Evolutionary conservation across 805 yeast genomes (phyloP).

Genomic region (Starmerella vitae): DNA sequence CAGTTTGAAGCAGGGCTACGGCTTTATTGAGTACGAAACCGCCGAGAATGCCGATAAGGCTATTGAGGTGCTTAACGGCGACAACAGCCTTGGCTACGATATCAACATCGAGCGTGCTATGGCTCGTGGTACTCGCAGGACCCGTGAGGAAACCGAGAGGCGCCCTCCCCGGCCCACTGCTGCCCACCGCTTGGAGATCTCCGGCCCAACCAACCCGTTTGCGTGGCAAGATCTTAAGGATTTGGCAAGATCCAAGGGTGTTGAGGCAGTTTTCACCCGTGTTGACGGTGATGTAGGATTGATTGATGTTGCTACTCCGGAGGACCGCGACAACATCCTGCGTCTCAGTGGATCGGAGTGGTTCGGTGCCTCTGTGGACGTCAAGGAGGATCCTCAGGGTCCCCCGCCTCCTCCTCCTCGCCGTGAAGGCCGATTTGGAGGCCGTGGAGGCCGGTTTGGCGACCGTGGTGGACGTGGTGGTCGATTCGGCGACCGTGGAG

Average conservation of each 20-base stretch:
- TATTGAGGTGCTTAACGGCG: conserved; percentile 38
- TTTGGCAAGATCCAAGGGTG: conserved; percentile 50
- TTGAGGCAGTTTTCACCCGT: conserved; percentile 29
- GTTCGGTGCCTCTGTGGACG: conserved; percentile 51
- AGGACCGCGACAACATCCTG: conserved; percentile 83
- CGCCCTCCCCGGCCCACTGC: conserved; percentile 18
- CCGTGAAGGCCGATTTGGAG: conserved; percentile 26
- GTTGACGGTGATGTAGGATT: conserved; percentile 32
- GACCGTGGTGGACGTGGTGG: conserved; percentile 20
- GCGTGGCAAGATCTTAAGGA: conserved; percentile 49
- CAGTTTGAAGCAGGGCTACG: conserved; percentile 45
- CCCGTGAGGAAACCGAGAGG: conserved; percentile 18
- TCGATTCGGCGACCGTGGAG: conserved; percentile 17
- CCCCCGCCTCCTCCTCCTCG: conserved; percentile 30
- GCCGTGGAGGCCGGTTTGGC: conserved; percentile 36
- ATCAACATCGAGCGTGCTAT: conserved; percentile 27
- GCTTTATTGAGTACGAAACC: conserved; percentile 51
- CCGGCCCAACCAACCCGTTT: conserved; percentile 12
- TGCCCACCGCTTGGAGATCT: conserved; percentile 20
- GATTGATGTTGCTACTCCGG: conserved; percentile 88
- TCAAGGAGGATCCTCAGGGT: conserved; percentile 52
- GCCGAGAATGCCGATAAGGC: conserved; percentile 51
- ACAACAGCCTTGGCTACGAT: conserved; percentile 27
- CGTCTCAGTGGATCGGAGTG: conserved; percentile 61
- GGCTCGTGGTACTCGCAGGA: conserved; percentile 23